phyloP scores from a whole-genome alignment of 805 yeast genomes.

The Metschnikowia drakensbergensis region DNA sequence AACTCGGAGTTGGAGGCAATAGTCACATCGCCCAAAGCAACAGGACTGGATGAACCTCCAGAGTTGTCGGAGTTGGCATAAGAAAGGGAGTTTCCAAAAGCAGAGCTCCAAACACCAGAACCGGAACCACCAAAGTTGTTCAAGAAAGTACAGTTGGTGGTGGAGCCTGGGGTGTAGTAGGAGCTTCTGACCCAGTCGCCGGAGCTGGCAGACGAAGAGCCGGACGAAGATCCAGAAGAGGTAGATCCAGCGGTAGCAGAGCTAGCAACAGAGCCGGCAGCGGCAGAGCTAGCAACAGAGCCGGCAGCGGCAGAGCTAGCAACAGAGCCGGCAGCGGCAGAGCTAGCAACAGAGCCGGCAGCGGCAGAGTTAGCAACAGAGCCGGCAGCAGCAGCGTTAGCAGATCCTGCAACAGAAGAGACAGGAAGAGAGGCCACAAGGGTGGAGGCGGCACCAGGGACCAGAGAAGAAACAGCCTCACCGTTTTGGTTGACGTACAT shows the following conservation, averaged over 20 bases:
- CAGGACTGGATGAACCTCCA: conserved; percentile 65
- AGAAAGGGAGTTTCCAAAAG: conserved; percentile 91
- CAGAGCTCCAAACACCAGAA: conserved; percentile 82
- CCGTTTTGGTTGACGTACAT: conserved; percentile 66
- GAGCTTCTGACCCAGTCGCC: conserved; percentile 67
- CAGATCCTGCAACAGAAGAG: background rate
- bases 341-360: background rate
- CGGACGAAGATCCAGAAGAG: conserved; percentile 41
- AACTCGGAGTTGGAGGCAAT: conserved; percentile 73
- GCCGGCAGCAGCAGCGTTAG: background rate
- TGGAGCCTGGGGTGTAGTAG: conserved; percentile 62
- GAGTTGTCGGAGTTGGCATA: conserved; percentile 76
- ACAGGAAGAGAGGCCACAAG: background rate
- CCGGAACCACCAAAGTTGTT: conserved; percentile 87
- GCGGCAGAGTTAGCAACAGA: background rate
- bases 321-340: background rate
- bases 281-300: conserved; percentile 1
- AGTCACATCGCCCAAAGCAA: conserved; percentile 64
- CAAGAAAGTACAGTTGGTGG: conserved; percentile 73
- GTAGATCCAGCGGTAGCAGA: conserved; percentile 18
- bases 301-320: background rate
- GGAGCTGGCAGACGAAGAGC: conserved; percentile 16
- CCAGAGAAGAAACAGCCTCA: conserved; percentile 26
- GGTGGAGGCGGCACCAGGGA: conserved; percentile 7
- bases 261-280: conserved; percentile 8